Evolutionary conservation across 106 monocot genomes (phyloP).

Genomic region (Allium cepa): DNA sequence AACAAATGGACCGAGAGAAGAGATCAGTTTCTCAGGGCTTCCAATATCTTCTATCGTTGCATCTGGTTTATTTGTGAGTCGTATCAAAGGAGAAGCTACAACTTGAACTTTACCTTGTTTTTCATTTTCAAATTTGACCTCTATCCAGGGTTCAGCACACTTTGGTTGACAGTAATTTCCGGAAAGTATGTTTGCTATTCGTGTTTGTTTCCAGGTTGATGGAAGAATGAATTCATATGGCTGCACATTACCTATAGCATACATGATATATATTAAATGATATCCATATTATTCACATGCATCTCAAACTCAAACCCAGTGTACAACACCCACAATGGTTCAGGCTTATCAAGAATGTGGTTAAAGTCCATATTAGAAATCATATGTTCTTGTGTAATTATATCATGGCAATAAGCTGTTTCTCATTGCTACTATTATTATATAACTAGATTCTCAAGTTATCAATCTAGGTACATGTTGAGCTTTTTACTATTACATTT

Average conservation of each 20-base stretch:
- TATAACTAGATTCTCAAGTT: too few species aligned
- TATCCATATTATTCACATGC: too few species aligned
- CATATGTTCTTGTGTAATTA: too few species aligned
- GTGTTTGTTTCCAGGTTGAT: slow-evolving; percentile 84
- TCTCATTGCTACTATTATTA: too few species aligned
- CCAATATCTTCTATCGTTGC: slow-evolving; percentile 97
- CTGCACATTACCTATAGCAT: slow-evolving; percentile 65
- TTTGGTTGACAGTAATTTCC: slow-evolving; percentile 99
- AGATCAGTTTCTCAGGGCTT: slow-evolving; percentile 81
- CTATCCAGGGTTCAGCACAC: slow-evolving; percentile 98
- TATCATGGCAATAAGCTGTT: too few species aligned
- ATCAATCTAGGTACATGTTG: too few species aligned
- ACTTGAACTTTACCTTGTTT: slow-evolving; percentile 92
- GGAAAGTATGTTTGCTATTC: slow-evolving; percentile 93
- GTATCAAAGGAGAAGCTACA: slow-evolving; percentile 86
- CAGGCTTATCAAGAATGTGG: too few species aligned
- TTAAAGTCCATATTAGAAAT: too few species aligned
- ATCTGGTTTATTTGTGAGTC: slow-evolving; percentile 90
- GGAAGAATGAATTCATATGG: slow-evolving; percentile 92
- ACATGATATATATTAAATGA: not conserved
- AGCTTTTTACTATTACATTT: too few species aligned
- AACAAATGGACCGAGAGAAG: slow-evolving; percentile 96
- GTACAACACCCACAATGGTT: too few species aligned
- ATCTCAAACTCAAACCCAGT: too few species aligned
- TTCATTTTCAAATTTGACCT: slow-evolving; percentile 96